These are phyloP conservation scores for Colletotrichum phormii DNA, from an alignment of 2,329 filamentous ascomycete genomes.

Conservation along the genomic window DNA sequence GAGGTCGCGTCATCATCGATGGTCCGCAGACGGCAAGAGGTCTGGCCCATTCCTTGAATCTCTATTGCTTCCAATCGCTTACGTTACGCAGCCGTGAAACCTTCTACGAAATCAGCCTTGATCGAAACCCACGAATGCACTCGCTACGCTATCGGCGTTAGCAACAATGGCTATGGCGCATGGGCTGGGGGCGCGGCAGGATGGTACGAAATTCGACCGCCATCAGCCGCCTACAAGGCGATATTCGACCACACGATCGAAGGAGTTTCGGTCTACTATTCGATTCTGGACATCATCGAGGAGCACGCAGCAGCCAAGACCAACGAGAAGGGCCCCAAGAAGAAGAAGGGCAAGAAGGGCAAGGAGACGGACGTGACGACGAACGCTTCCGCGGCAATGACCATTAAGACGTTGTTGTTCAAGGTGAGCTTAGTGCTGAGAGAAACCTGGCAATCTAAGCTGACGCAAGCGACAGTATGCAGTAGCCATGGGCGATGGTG, in stretches of 20 bases:
- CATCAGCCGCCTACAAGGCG: conserved; percentile 65
- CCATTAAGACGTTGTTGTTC: conserved; percentile 44
- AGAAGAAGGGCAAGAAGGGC: conserved; percentile 38
- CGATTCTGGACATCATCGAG: conserved; percentile 68
- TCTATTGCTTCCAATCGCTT: background rate
- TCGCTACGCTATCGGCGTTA: conserved; percentile 65
- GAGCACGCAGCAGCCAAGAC: conserved; percentile 43
- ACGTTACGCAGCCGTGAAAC: conserved; percentile 47
- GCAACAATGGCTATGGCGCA: conserved; percentile 64
- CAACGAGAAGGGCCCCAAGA: conserved; percentile 47
- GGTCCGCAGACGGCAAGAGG: conserved; percentile 56
- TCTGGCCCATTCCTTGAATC: conserved; percentile 43
- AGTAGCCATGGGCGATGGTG: conserved; percentile 63
- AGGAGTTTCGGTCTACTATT: conserved; percentile 73
- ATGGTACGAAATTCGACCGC: conserved; percentile 73
- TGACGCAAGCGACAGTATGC: conserved; percentile 55
- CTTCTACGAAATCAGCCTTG: conserved; percentile 45
- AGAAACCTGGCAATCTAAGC: conserved; percentile 9
- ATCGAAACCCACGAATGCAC: conserved; percentile 66
- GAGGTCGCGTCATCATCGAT: conserved; percentile 63
- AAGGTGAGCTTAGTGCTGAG: conserved; percentile 42
- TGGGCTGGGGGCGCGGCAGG: conserved; percentile 75
- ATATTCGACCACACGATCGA: conserved; percentile 72
- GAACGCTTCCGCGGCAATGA: conserved; percentile 18
- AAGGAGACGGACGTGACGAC: too few relatives aligned